Evolutionary conservation across 164 flowering plant species (phyloP), one percentile per base, ranked within the genome.

Genomic region (Vitis riparia): DNA sequence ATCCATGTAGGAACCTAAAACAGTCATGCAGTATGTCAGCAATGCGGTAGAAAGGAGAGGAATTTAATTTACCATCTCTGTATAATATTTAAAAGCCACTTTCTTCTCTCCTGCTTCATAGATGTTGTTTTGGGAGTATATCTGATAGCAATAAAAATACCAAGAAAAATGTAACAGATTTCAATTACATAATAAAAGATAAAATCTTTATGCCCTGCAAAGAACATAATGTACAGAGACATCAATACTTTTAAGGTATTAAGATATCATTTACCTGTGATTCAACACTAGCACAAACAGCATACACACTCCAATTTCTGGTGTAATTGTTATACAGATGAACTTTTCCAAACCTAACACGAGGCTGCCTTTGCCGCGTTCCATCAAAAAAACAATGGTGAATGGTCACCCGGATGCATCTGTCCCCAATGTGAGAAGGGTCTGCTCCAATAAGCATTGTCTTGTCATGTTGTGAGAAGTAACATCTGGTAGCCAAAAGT

Each of bases 311-410:
- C 98, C 97, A 93, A 76, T 83, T 72, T 74, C 92, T 88, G 29
- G 93, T 93, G 81, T 89, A 93, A 62, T 91, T 93, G 67, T 93
- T 93, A 74, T 86, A 93, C 51, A 93, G 65, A 83, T 93, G 98
- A 8, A 93, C 95, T 80, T 85, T 89, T 11, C 77, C 93, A 81
- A 81, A 93, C 80, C 97, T 80, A 68, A 93, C 87, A 72, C 97
- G 98, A 74, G 97, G 98, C 63, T 93, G 98, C 12, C 97, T 68
- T 75, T 93, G 97, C 11, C 91, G 71, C 0, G 94, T 91, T 16
- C 93, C 98, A 75, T 93, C 87, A 66, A 93, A 93, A 57, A 91
- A 91, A 67, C 97, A 91, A 74, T 93, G 97, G 76, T 91, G 98
- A 72, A 91, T 89, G 16, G 97, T 91, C 58, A 93, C 91, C 50